Evolutionary conservation across 2,329 filamentous ascomycete genomes (phyloP).

Genomic region (Curvularia hawaiiensis): DNA sequence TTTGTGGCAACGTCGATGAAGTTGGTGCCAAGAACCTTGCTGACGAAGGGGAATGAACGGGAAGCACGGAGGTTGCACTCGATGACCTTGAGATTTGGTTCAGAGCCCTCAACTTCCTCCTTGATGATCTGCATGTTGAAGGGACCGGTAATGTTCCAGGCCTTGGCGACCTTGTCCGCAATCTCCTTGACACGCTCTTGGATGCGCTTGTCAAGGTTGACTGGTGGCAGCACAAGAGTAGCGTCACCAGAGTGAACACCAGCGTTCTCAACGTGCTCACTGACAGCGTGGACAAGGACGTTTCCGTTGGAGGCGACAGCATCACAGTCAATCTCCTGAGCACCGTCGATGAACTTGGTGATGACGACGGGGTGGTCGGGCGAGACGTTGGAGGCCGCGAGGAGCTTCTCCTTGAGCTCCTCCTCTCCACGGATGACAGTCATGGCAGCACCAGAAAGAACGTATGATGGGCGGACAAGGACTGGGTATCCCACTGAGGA

Average conservation of each 20-base stretch:
- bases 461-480: slow-evolving; percentile 91
- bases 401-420: slow-evolving; percentile 93
- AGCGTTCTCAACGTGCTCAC: slow-evolving; percentile 94
- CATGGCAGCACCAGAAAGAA: slow-evolving; percentile 97
- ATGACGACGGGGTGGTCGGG: slow-evolving; percentile 98
- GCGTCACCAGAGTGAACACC: slow-evolving; percentile 98
- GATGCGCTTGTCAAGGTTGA: slow-evolving; percentile 73
- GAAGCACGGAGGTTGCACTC: slow-evolving; percentile 98
- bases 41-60: slow-evolving; percentile 97
- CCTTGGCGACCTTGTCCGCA: slow-evolving; percentile 92
- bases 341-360: slow-evolving; percentile 96
- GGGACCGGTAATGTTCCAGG: slow-evolving; percentile 95
- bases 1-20: slow-evolving; percentile 96
- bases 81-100: slow-evolving; percentile 87
- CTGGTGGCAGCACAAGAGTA: slow-evolving; percentile 88
- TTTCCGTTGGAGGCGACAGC: slow-evolving; percentile 87
- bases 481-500: slow-evolving; percentile 89
- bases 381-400: slow-evolving; percentile 86
- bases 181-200: slow-evolving; percentile 94
- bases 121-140: slow-evolving; percentile 99
- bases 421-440: slow-evolving; percentile 88
- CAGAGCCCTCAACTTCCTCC: slow-evolving; percentile 75
- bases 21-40: slow-evolving; percentile 94
- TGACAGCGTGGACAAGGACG: slow-evolving; percentile 88
- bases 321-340: slow-evolving; percentile 95